These are phyloP conservation scores for Fusarium scirpi DNA, from an alignment of 2,329 filamentous ascomycete genomes.

Conservation along the genomic window DNA sequence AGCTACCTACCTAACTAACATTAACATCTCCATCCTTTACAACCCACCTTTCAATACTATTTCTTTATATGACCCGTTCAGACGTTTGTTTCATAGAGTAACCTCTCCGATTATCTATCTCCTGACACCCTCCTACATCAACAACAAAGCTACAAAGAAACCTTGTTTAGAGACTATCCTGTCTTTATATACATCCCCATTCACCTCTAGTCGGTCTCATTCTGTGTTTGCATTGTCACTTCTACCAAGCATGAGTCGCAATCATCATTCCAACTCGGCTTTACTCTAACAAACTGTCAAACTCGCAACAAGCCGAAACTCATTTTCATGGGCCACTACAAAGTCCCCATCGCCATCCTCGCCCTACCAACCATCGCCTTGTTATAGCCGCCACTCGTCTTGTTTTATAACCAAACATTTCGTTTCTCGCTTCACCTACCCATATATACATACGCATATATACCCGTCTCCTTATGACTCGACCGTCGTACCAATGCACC, in stretches of 20 bases:
- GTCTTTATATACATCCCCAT: not conserved
- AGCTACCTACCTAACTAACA: constrained; percentile 13
- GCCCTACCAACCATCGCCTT: not conserved
- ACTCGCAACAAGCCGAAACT: constrained; percentile 3
- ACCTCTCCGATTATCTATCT: not conserved
- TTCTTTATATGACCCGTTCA: constrained; percentile 1
- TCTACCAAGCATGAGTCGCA: constrained; percentile 15
- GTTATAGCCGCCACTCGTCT: constrained; percentile 6
- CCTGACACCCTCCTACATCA: not conserved
- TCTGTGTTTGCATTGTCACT: constrained; percentile 19
- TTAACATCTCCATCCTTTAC: constrained; percentile 6
- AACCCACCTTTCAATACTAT: not conserved
- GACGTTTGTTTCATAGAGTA: not conserved
- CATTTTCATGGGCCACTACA: not conserved
- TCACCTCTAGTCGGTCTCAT: constrained; percentile 11
- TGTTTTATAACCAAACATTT: constrained; percentile 1
- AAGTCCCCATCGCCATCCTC: not conserved
- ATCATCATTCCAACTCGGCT: constrained; percentile 5
- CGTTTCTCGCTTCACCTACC: not conserved
- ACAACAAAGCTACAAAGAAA: not conserved
- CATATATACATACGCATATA: constrained; percentile 10
- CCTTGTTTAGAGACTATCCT: not conserved
- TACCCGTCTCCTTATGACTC: constrained; percentile 39
- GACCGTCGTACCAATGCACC: constrained; percentile 47
- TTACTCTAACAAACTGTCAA: not conserved